phyloP scores from a whole-genome alignment of 148 eudicot genomes.

The Rhododendron molle region DNA sequence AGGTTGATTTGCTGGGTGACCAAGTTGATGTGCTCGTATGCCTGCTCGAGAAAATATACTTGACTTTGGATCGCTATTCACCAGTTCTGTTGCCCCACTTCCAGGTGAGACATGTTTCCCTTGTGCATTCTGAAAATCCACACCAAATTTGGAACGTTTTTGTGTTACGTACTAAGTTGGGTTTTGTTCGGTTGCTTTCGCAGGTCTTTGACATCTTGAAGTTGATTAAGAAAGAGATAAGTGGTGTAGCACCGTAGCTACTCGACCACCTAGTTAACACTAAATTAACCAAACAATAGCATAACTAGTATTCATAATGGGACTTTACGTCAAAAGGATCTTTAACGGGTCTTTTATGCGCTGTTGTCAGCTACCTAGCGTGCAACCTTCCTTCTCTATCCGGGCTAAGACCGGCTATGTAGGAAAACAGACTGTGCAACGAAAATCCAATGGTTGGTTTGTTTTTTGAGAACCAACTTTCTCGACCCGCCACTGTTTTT shows the following conservation, averaged over 20 bases:
- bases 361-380: not conserved
- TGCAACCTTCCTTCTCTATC: not conserved
- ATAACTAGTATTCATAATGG: not conserved
- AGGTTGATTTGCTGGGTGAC: conserved; percentile 82
- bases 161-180: no score
- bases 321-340: not conserved
- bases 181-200: conserved; percentile 12
- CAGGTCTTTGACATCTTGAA: conserved; percentile 49
- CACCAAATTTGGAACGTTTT: not conserved
- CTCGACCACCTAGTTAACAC: not conserved
- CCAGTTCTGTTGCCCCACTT: conserved; percentile 35
- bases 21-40: conserved; percentile 54
- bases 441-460: not conserved
- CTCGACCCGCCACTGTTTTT: not conserved
- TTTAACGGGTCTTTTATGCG: not conserved
- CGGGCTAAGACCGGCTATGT: not conserved
- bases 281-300: not conserved
- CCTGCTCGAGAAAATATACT: conserved; percentile 51
- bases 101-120: conserved; percentile 30
- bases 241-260: not conserved
- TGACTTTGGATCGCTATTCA: conserved; percentile 35
- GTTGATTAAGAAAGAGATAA: conserved; percentile 46
- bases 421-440: not conserved
- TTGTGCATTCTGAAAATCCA: not conserved
- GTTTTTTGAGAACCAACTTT: not conserved